These are phyloP conservation scores for Petunia hybrid DNA, from an alignment of 305 asterid species.

Conservation along the genomic window DNA sequence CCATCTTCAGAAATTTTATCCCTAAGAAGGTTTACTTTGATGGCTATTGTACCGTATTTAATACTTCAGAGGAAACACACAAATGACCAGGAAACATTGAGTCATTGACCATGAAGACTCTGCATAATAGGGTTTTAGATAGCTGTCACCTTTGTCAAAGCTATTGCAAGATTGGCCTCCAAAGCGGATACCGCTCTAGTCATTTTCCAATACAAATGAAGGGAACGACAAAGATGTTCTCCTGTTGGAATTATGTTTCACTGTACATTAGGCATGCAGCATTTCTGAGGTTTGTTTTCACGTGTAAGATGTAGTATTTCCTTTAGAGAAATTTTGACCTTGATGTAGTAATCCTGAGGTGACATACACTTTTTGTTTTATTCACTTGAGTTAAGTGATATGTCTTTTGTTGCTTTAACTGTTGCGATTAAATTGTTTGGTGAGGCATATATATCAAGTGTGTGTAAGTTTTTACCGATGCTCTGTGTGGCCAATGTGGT, in stretches of 20 bases:
- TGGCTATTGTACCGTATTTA: constrained; percentile 7
- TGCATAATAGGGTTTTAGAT: not conserved
- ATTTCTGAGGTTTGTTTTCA: too few species aligned
- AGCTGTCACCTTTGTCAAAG: not conserved
- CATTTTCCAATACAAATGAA: constrained; percentile 18
- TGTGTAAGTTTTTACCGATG: not conserved
- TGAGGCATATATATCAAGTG: too few species aligned
- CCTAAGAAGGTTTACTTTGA: not conserved
- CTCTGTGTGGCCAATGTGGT: not conserved
- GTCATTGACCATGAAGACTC: constrained; percentile 1
- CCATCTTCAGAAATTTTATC: not conserved
- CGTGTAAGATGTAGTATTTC: not conserved
- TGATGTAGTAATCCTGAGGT: too few species aligned
- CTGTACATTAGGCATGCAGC: not conserved
- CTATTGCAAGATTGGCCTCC: constrained; percentile 6
- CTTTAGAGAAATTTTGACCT: not conserved
- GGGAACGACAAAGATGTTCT: not conserved
- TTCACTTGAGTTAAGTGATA: too few species aligned
- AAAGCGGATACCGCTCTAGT: not conserved
- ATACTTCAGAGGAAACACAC: not conserved
- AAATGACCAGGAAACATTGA: constrained; percentile 16
- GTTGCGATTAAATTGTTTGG: too few species aligned
- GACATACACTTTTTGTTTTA: too few species aligned
- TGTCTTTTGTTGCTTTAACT: too few species aligned
- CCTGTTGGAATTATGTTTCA: not conserved